These are phyloP conservation scores for Termitomyces sp. DNA, from an alignment of 768 basidiomycete genomes.

Conservation along the genomic window DNA sequence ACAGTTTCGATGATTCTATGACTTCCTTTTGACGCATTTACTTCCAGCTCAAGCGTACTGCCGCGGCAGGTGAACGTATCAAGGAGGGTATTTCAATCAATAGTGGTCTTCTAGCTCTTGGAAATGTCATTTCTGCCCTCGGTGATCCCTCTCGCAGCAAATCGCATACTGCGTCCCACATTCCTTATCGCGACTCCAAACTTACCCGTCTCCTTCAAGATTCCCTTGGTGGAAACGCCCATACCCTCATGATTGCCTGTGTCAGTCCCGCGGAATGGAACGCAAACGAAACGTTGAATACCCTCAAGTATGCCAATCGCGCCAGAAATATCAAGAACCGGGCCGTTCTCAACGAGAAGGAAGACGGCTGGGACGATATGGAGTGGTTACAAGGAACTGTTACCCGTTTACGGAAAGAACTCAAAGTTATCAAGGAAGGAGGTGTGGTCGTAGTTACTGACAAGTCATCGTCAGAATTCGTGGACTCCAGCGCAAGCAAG, in stretches of 20 bases:
- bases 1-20: constrained; percentile 3
- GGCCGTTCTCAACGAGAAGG: constrained; percentile 87
- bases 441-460: constrained; percentile 30
- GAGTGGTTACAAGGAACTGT: constrained; percentile 94
- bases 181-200: constrained; percentile 98
- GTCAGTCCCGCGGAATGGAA: constrained; percentile 97
- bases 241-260: constrained; percentile 99
- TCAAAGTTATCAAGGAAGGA: constrained; percentile 77
- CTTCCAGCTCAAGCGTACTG: constrained; percentile 95
- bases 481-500: constrained; percentile 63
- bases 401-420: constrained; percentile 79
- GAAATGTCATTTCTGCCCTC: constrained; percentile 97
- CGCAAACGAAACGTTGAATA: constrained; percentile 88
- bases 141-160: constrained; percentile 90
- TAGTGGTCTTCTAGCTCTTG: constrained; percentile 91
- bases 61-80: constrained; percentile 92
- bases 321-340: constrained; percentile 97
- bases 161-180: constrained; percentile 79
- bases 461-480: constrained; percentile 28
- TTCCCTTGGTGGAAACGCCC: constrained; percentile 94
- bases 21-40: constrained; percentile 12
- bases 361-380: constrained; percentile 98
- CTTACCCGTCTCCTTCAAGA: constrained; percentile 95
- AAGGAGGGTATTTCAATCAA: constrained; percentile 99
- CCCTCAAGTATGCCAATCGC: constrained; percentile 95